A percentile compares a stretch with the other conserved stretches of the same genome.
phyloP scores from a whole-genome alignment of 345 rosid genomes.

The Microcos paniculata region DNA sequence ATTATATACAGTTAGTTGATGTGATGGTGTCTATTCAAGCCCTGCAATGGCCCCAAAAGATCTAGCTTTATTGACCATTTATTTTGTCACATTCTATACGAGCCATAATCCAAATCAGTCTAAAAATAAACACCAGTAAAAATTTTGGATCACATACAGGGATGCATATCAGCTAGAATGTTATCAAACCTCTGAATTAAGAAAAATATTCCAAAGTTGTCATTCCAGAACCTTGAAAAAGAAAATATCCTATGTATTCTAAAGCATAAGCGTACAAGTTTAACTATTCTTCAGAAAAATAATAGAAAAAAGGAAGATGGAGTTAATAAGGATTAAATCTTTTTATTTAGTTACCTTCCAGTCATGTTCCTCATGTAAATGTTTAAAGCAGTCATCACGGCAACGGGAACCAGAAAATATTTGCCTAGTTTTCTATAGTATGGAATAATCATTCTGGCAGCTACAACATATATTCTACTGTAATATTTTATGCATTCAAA shows the following conservation, averaged over 20 bases:
- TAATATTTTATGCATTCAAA: neutral
- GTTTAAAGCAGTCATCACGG: neutral
- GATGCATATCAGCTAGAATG: neutral
- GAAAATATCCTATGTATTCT: neutral
- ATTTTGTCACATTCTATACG: neutral
- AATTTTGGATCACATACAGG: neutral
- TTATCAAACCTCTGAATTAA: neutral
- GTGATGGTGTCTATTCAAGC: neutral
- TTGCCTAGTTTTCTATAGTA: neutral
- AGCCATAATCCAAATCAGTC: neutral
- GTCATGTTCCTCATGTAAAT: neutral
- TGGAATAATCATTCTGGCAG: neutral
- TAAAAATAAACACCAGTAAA: neutral
- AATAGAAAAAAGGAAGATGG: neutral
- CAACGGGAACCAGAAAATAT: slow-evolving; percentile 1
- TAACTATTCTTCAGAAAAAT: neutral
- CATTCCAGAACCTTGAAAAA: neutral
- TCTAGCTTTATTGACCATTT: neutral
- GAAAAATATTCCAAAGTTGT: neutral
- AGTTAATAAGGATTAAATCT: neutral
- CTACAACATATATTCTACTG: neutral
- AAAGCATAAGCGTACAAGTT: neutral
- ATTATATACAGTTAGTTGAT: neutral
- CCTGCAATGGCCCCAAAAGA: neutral
- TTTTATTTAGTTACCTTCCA: neutral